A percentile compares a stretch with the other conserved stretches of the same genome.
These are phyloP conservation scores for Cryptosporidium andersoni DNA, from an alignment of 169 alveolate species.

Conservation along the genomic window DNA sequence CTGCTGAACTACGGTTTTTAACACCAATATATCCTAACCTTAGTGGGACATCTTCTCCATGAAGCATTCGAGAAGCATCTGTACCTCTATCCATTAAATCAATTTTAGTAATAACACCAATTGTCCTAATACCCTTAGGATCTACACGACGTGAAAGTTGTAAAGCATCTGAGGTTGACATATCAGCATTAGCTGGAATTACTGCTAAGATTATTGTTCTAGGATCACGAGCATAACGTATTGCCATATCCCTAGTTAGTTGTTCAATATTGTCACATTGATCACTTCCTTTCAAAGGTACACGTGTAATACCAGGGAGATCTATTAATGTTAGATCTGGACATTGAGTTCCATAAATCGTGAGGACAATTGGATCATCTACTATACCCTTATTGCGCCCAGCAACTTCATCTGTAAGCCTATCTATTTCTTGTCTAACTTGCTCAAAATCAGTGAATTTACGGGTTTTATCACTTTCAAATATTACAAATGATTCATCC, in stretches of 20 bases:
- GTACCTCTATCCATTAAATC: slow-evolving; percentile 99
- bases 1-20: slow-evolving; percentile 91
- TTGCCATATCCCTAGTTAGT: slow-evolving; percentile 92
- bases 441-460: slow-evolving; percentile 89
- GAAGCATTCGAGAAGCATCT: slow-evolving; percentile 93
- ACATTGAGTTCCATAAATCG: slow-evolving; percentile 93
- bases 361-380: slow-evolving; percentile 95
- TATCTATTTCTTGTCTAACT: slow-evolving; percentile 89
- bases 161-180: slow-evolving; percentile 97
- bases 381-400: slow-evolving; percentile 94
- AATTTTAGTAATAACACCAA: slow-evolving; percentile 95
- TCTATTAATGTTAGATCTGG: slow-evolving; percentile 98
- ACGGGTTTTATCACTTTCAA: slow-evolving; percentile 79
- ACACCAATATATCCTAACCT: slow-evolving; percentile 97
- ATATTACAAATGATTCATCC: slow-evolving; percentile 77
- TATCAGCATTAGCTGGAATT: slow-evolving; percentile 97
- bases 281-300: slow-evolving; percentile 94
- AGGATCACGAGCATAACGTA: slow-evolving; percentile 92
- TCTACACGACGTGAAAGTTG: slow-evolving; percentile 95
- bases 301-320: slow-evolving; percentile 98
- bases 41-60: slow-evolving; percentile 94
- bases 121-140: slow-evolving; percentile 94
- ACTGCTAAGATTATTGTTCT: slow-evolving; percentile 96
- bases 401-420: slow-evolving; percentile 89
- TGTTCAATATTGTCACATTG: slow-evolving; percentile 94